These are phyloP conservation scores for Tuber aestivum DNA, from an alignment of 495 filamentous ascomycete genomes.

Conservation along the genomic window DNA sequence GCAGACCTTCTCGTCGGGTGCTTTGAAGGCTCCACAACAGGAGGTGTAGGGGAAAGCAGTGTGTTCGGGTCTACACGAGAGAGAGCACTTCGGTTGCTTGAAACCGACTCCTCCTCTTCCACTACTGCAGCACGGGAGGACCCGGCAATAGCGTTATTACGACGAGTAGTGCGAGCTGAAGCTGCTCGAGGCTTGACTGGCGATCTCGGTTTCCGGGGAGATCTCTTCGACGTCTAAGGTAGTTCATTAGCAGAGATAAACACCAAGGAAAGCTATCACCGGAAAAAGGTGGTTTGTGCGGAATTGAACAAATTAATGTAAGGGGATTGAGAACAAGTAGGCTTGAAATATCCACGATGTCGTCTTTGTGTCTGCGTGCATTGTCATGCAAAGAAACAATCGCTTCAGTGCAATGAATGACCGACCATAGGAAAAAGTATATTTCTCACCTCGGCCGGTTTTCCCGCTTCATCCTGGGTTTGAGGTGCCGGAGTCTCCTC, in stretches of 20 bases:
- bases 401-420: background rate
- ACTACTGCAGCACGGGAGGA: background rate
- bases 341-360: background rate
- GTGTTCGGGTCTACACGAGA: constrained; percentile 14
- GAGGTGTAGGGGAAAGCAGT: constrained; percentile 12
- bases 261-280: background rate
- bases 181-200: background rate
- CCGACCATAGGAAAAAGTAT: background rate
- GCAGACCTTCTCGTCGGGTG: background rate
- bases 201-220: background rate
- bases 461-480: background rate
- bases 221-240: background rate
- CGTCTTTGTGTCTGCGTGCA: background rate
- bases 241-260: background rate
- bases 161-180: background rate
- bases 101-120: constrained; percentile 8
- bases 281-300: background rate
- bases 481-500: constrained; percentile 7
- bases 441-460: background rate
- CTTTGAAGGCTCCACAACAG: background rate
- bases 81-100: constrained; percentile 11
- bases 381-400: background rate
- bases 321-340: background rate
- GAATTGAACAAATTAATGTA: background rate
- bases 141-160: background rate